These are phyloP conservation scores for Mortierella hygrophila DNA, from an alignment of 192 early-diverging fungal species.

Conservation along the genomic window DNA sequence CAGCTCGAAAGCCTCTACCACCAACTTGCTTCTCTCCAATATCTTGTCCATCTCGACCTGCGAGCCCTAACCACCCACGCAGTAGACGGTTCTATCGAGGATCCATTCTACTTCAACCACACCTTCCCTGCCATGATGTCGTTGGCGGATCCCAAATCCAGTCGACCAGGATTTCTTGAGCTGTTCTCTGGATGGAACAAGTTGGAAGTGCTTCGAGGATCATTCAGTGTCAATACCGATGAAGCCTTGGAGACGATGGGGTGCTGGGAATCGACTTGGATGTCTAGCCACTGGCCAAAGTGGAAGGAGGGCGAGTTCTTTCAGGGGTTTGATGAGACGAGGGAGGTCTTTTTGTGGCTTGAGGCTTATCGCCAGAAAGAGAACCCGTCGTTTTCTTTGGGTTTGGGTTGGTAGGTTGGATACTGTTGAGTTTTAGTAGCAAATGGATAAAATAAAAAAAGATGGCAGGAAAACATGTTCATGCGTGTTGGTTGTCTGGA, in stretches of 20 bases:
- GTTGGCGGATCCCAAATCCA: background rate
- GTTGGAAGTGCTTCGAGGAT: background rate
- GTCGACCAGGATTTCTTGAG: background rate
- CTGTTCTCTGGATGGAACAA: background rate
- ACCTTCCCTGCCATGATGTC: background rate
- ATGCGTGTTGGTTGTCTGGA: too few relatives aligned
- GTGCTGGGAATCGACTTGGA: background rate
- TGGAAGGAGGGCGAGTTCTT: conserved; percentile 3
- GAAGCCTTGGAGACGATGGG: background rate
- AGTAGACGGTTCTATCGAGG: background rate
- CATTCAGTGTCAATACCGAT: background rate
- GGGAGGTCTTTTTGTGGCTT: background rate
- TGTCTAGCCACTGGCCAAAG: background rate
- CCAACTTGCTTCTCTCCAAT: background rate
- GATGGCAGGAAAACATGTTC: too few relatives aligned
- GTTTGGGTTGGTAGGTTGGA: background rate
- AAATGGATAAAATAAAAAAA: too few relatives aligned
- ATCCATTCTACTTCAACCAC: background rate
- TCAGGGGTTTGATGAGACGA: background rate
- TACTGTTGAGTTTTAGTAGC: too few relatives aligned
- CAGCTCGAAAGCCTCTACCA: background rate
- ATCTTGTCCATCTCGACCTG: background rate
- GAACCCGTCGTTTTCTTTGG: background rate
- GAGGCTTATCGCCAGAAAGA: background rate
- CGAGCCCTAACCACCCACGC: background rate